phyloP scores from a whole-genome alignment of 1,284 basidiomycete species.

The Cutaneotrichosporon cyanovorans region DNA sequence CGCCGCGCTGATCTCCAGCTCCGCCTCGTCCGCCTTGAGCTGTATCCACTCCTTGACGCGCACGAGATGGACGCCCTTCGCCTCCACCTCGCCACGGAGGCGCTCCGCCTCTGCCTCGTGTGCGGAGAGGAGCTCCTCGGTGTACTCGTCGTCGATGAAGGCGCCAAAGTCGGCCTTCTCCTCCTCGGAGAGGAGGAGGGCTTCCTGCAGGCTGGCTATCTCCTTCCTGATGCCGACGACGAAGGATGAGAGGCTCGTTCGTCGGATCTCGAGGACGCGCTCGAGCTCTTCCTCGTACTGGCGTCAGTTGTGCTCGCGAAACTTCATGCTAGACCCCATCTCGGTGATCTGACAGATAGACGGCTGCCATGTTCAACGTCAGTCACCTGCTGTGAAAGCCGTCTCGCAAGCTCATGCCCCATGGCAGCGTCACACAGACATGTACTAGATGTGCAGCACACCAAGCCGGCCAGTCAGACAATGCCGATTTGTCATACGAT shows the following conservation, averaged over 20 bases:
- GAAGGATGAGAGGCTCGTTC: conserved; percentile 79
- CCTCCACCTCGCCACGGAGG: conserved; percentile 69
- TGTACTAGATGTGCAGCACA: too few species aligned
- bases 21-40: conserved; percentile 83
- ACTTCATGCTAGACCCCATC: too few species aligned
- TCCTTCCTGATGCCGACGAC: conserved; percentile 73
- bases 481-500: too few species aligned
- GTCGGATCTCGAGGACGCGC: conserved; percentile 79
- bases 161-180: conserved; percentile 73
- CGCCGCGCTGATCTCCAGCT: conserved; percentile 55
- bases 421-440: too few species aligned
- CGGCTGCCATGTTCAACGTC: too few species aligned
- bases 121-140: conserved; percentile 74
- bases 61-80: conserved; percentile 68
- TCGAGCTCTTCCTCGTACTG: conserved; percentile 82
- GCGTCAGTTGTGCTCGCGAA: not conserved
- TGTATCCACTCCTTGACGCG: conserved; percentile 81
- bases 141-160: conserved; percentile 75
- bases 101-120: conserved; percentile 82
- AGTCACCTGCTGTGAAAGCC: too few species aligned
- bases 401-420: too few species aligned
- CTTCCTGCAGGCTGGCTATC: conserved; percentile 75
- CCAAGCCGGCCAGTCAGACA: too few species aligned
- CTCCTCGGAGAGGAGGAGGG: conserved; percentile 73
- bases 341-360: too few species aligned